phyloP scores from a whole-genome alignment of 2,329 filamentous ascomycete species.

The Phyllosticta capitalensis region DNA sequence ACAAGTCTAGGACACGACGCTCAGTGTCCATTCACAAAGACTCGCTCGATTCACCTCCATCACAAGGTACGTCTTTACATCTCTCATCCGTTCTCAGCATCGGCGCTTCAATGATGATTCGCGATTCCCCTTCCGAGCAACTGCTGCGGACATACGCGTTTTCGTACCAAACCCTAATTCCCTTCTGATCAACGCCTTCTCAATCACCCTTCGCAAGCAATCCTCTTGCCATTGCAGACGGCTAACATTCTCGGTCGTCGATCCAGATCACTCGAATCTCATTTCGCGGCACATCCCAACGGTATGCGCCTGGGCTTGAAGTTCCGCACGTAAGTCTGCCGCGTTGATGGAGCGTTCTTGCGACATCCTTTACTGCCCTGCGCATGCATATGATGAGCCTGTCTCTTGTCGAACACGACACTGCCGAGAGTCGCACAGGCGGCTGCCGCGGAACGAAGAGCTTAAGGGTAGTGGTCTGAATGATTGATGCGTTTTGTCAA shows the following conservation, averaged over 20 bases:
- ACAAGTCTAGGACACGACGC: background rate
- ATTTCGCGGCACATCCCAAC: no score
- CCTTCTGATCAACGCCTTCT: background rate
- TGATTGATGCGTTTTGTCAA: background rate
- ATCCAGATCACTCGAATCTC: background rate
- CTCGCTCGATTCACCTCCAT: background rate
- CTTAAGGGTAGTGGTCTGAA: background rate
- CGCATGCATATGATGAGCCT: background rate
- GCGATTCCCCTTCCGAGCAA: conserved; percentile 1
- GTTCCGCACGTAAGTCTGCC: background rate
- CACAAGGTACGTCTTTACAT: background rate
- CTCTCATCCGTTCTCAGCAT: background rate
- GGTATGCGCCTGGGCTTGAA: background rate
- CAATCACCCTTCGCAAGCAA: background rate
- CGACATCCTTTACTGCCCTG: background rate
- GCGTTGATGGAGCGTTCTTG: background rate
- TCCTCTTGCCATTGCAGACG: background rate
- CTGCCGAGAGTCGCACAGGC: background rate
- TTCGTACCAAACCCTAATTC: conserved; percentile 4
- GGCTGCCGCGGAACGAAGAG: background rate
- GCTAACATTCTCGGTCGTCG: background rate
- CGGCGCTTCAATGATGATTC: background rate
- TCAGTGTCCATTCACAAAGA: no score
- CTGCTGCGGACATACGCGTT: background rate
- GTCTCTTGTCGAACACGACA: background rate